A percentile compares a stretch with the other conserved stretches of the same genome.
phyloP scores from a whole-genome alignment of 176 grass and related monocot genomes.

The sorghum (Sorghum bicolor) region DNA sequence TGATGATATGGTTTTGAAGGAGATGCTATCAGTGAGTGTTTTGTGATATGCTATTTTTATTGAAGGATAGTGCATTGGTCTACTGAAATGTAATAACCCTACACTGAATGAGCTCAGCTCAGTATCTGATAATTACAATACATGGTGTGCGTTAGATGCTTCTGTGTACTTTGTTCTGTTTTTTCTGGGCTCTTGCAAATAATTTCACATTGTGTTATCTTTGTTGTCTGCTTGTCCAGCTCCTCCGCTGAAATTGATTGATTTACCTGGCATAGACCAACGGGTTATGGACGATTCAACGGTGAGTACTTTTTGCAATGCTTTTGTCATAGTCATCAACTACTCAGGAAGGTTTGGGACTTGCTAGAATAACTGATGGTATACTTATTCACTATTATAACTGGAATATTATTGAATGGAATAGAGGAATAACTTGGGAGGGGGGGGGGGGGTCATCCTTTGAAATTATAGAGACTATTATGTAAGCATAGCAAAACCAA shows the following conservation, averaged over 20 bases:
- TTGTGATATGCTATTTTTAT: constrained; percentile 6
- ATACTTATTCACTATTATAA: background rate
- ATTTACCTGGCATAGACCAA: constrained; percentile 97
- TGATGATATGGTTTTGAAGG: background rate
- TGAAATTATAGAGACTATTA: background rate
- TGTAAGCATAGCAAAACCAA: background rate
- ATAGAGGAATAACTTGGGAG: background rate
- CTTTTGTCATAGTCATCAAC: too few species aligned
- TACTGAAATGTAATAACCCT: background rate
- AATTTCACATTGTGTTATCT: constrained; percentile 1
- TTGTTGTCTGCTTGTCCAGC: constrained; percentile 45
- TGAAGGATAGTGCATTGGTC: background rate
- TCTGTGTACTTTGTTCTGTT: constrained; percentile 3
- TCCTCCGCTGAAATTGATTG: constrained; percentile 95
- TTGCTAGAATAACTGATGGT: background rate
- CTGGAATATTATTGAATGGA: constrained; percentile 3
- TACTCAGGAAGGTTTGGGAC: background rate
- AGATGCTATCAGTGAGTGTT: background rate
- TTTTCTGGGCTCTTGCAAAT: background rate
- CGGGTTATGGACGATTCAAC: constrained; percentile 81
- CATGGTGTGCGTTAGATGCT: background rate
- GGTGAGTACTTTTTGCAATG: constrained; percentile 39
- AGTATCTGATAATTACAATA: background rate
- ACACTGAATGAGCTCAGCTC: background rate
- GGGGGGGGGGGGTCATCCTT: background rate